Evolutionary conservation across 2,329 filamentous ascomycete genomes (phyloP), one percentile per base, ranked within the genome.

Genomic region (Calonectria hawksworthii): DNA sequence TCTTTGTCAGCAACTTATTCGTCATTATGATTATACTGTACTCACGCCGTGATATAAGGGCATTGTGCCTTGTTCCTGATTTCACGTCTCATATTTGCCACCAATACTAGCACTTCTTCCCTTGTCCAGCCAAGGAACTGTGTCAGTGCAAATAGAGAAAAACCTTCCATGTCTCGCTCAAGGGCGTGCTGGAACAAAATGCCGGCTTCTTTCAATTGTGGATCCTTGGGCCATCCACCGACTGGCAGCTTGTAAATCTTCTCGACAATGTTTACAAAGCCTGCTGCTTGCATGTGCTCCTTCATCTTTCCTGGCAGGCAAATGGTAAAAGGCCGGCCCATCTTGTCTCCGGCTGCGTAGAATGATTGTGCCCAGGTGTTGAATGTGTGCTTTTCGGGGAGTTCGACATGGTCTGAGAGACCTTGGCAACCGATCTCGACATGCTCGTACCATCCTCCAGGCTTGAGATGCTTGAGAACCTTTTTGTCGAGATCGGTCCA

Each of bases 171-270:
- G 14, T 79, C 77, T 18, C 77, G 77, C 1, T 75, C 78, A 21
- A 64, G 68, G 3, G 78, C 78, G 0, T 77, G 61, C 16, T 78
- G 75, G 34, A 77, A 74, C 28, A 79, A 76, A 1, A 77, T 75
- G 3, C 77, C 77, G 13, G 78, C 77, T 6, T 78, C 70, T 2
- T 78, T 79, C 11, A 78, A 54, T 14, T 72, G 75, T 0, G 68
- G 75, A 30, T 78, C 77, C 21, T 77, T 77, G 2, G 77, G 59
- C 18, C 76, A 78, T 0, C 77, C 77, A 11, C 75, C 78, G 1
- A 78, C 44, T 1, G 77, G 77, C 50, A 75, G 70, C 66, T 78
- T 79, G 38, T 66, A 76, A 13, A 79, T 71, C 73, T 71, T 79
- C 44, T 77, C 54, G 11, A 79, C 61, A n/a, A 78, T 67, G 3